Percentiles rank a stretch among this genome's conserved stretches.
phyloP scores from a whole-genome alignment of 768 basidiomycete genomes.

The Crepidotus variabilis region DNA sequence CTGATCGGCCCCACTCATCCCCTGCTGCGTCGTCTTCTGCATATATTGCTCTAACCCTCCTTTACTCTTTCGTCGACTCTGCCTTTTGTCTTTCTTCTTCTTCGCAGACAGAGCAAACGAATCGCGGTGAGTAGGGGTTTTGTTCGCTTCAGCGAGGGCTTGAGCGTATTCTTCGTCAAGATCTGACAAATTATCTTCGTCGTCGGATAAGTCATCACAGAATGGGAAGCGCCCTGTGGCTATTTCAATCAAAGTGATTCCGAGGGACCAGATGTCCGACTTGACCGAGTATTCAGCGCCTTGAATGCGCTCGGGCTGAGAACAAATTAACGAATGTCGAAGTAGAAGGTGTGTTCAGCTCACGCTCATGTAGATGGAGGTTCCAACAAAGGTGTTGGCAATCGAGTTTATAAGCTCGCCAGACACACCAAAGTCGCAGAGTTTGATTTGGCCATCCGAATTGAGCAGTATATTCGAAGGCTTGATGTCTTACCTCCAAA shows the following conservation, averaged over 20 bases:
- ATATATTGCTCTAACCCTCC: slow-evolving; percentile 31
- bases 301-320: slow-evolving; percentile 96
- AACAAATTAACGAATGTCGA: slow-evolving; percentile 5
- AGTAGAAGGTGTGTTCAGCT: slow-evolving; percentile 22
- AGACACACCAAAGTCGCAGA: slow-evolving; percentile 98
- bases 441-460: slow-evolving; percentile 93
- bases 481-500: slow-evolving; percentile 76
- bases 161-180: slow-evolving; percentile 51
- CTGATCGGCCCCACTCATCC: slow-evolving; percentile 72
- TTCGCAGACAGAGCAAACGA: slow-evolving; percentile 25
- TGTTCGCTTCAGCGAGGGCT: slow-evolving; percentile 47
- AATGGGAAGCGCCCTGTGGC: slow-evolving; percentile 98
- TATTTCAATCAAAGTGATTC: slow-evolving; percentile 94
- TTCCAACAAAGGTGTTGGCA: slow-evolving; percentile 98
- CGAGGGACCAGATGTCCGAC: slow-evolving; percentile 98
- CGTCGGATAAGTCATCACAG: slow-evolving; percentile 68
- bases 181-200: slow-evolving; percentile 52
- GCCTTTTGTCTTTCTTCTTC: slow-evolving; percentile 48
- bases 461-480: slow-evolving; percentile 97
- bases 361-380: slow-evolving; percentile 99
- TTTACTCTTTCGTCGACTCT: slow-evolving; percentile 68
- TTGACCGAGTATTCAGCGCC: slow-evolving; percentile 98
- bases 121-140: slow-evolving; percentile 31
- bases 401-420: slow-evolving; percentile 99
- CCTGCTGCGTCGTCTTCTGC: slow-evolving; percentile 42